These are phyloP conservation scores for Thyridium curvatum DNA, from an alignment of 2,329 filamentous ascomycete species.

Conservation along the genomic window DNA sequence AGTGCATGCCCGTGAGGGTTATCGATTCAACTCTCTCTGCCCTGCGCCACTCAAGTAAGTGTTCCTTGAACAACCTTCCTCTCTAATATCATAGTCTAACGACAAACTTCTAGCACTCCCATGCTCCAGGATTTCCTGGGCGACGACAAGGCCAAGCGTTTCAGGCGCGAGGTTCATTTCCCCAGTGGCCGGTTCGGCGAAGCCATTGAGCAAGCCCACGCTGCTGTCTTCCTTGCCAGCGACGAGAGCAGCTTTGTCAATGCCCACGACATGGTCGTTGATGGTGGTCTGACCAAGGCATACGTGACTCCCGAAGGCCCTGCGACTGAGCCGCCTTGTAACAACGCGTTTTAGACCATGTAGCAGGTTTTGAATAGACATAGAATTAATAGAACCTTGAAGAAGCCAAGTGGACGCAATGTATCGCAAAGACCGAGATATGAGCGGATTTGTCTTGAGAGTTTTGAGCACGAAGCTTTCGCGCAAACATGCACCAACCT, in stretches of 20 bases:
- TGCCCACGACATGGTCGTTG: constrained; percentile 84
- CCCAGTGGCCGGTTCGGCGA: constrained; percentile 81
- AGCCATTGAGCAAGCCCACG: constrained; percentile 83
- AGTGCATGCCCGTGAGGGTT: constrained; percentile 80
- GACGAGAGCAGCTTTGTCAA: constrained; percentile 88
- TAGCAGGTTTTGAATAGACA: no score
- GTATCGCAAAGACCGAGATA: no score
- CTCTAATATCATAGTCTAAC: no score
- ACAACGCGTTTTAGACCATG: constrained; percentile 45
- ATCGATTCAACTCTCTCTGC: constrained; percentile 82
- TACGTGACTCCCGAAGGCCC: constrained; percentile 65
- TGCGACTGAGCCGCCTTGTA: constrained; percentile 43
- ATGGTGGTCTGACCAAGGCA: constrained; percentile 89
- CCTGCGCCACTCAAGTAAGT: constrained; percentile 70
- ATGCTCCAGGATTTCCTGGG: constrained; percentile 88
- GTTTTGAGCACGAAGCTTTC: no score
- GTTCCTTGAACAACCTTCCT: no score
- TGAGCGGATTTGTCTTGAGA: no score
- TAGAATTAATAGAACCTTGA: no score
- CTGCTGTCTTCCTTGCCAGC: constrained; percentile 76
- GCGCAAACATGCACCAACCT: no score
- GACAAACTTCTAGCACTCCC: constrained; percentile 46
- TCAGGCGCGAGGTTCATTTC: constrained; percentile 83
- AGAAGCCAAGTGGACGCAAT: no score
- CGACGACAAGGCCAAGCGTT: constrained; percentile 72